Evolutionary conservation across 2,329 filamentous ascomycete genomes (phyloP).

Genomic region (Penicillium polonicum): DNA sequence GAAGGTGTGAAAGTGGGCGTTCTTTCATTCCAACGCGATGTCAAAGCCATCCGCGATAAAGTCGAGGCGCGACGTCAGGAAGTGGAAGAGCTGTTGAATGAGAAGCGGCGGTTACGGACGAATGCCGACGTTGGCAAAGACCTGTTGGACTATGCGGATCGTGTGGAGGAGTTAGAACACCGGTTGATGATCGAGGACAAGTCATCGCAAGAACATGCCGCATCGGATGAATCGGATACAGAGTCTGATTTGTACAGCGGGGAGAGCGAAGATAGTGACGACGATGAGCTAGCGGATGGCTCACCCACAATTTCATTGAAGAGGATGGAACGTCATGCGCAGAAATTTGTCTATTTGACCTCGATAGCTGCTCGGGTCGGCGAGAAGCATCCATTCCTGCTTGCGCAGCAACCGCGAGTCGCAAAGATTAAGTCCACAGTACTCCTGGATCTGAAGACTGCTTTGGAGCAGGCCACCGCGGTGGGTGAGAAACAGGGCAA

Average conservation of each 20-base stretch:
- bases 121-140: slow-evolving; percentile 62
- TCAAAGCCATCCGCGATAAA: slow-evolving; percentile 68
- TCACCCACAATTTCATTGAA: slow-evolving; percentile 40
- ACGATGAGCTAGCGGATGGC: slow-evolving; percentile 43
- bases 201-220: slow-evolving; percentile 16
- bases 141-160: slow-evolving; percentile 46
- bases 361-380: slow-evolving; percentile 53
- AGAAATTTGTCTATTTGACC: slow-evolving; percentile 58
- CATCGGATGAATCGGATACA: slow-evolving; percentile 28
- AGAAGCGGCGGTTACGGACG: slow-evolving; percentile 63
- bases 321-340: slow-evolving; percentile 55
- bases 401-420: slow-evolving; percentile 56
- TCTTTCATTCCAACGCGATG: slow-evolving; percentile 78
- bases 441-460: slow-evolving; percentile 63
- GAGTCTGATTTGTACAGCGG: slow-evolving; percentile 39
- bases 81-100: slow-evolving; percentile 60
- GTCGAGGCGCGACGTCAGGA: slow-evolving; percentile 65
- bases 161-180: slow-evolving; percentile 61
- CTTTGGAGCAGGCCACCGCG: slow-evolving; percentile 57
- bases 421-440: slow-evolving; percentile 61
- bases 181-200: slow-evolving; percentile 64
- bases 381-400: slow-evolving; percentile 62
- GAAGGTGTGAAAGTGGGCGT: slow-evolving; percentile 87
- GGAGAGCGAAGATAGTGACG: slow-evolving; percentile 38
- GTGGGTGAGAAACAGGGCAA: slow-evolving; percentile 34